Evolutionary conservation across 176 grass and related monocot species (phyloP).

Genomic region (Zea luxurians): DNA sequence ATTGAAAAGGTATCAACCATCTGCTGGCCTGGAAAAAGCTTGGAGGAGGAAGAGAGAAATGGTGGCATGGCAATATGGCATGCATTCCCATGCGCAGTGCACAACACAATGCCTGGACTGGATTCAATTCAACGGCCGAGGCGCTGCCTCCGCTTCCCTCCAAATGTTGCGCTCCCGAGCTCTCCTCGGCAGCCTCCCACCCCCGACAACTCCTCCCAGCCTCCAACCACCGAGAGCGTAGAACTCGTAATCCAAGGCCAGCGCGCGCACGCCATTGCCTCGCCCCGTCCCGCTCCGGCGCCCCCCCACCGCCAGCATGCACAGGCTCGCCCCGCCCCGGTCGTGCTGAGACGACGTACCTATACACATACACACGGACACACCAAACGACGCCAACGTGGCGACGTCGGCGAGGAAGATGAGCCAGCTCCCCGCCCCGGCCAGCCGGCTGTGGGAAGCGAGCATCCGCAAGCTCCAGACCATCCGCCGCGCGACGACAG

Average conservation of each 20-base stretch:
- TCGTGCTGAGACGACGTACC: neutral
- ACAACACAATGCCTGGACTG: neutral
- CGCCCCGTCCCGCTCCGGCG: neutral
- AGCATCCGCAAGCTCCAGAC: constrained; percentile 56
- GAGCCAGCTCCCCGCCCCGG: constrained; percentile 46
- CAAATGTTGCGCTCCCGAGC: constrained; percentile 43
- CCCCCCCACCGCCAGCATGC: neutral
- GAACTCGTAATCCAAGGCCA: constrained; percentile 13
- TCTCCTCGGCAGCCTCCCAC: constrained; percentile 15
- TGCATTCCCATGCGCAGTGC: neutral
- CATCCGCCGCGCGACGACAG: constrained; percentile 29
- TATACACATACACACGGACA: neutral
- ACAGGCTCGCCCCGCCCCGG: neutral
- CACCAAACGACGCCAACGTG: neutral
- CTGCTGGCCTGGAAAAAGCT: neutral
- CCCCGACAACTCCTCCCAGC: constrained; percentile 51
- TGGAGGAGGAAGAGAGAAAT: neutral
- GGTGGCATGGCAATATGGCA: neutral
- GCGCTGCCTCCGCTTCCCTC: constrained; percentile 14
- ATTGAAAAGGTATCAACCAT: neutral
- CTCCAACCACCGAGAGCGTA: neutral
- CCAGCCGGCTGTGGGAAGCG: constrained; percentile 56
- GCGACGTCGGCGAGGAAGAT: constrained; percentile 32
- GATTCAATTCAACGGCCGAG: neutral
- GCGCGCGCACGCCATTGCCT: neutral